A percentile compares a stretch with the other conserved stretches of the same genome.
These are phyloP conservation scores for Anisodus acutangulus DNA, from an alignment of 257 asterid genomes.

Conservation along the genomic window DNA sequence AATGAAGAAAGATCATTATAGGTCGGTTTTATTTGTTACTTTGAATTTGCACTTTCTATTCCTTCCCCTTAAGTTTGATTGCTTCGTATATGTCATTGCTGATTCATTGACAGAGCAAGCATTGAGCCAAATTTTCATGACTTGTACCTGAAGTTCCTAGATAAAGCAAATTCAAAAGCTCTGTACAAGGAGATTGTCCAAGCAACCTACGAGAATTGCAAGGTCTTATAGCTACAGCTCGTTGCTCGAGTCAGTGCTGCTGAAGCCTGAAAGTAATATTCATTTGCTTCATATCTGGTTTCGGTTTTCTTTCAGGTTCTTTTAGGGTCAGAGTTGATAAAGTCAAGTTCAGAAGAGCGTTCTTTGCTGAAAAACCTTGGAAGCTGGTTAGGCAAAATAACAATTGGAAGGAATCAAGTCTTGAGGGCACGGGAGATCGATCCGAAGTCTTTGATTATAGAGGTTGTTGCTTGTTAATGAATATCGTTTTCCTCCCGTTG, in stretches of 20 bases:
- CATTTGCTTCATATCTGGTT: slow-evolving; percentile 30
- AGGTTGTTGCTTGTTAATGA: slow-evolving; percentile 51
- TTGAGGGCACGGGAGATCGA: slow-evolving; percentile 91
- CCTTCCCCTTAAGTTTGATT: neutral
- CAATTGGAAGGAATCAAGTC: slow-evolving; percentile 94
- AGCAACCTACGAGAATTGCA: slow-evolving; percentile 98
- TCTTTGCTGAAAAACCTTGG: slow-evolving; percentile 93
- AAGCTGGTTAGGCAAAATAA: slow-evolving; percentile 99
- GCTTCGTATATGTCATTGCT: neutral
- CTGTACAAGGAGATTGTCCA: slow-evolving; percentile 74
- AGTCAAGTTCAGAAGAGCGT: slow-evolving; percentile 94
- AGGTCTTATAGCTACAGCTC: slow-evolving; percentile 51
- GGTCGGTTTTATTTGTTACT: neutral
- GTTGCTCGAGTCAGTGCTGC: neutral
- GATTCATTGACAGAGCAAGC: slow-evolving; percentile 74
- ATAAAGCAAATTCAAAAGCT: slow-evolving; percentile 78
- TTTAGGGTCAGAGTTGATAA: slow-evolving; percentile 93
- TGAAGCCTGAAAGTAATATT: slow-evolving; percentile 17
- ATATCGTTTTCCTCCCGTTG: slow-evolving; percentile 14
- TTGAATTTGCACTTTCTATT: neutral
- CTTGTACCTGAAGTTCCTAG: slow-evolving; percentile 91
- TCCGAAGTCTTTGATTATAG: slow-evolving; percentile 82
- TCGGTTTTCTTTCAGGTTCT: slow-evolving; percentile 68
- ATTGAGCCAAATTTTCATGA: slow-evolving; percentile 97
- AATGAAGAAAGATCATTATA: neutral